These are phyloP conservation scores for Phytophthora pisi DNA, from an alignment of 352 stramenopile species.

Conservation along the genomic window DNA sequence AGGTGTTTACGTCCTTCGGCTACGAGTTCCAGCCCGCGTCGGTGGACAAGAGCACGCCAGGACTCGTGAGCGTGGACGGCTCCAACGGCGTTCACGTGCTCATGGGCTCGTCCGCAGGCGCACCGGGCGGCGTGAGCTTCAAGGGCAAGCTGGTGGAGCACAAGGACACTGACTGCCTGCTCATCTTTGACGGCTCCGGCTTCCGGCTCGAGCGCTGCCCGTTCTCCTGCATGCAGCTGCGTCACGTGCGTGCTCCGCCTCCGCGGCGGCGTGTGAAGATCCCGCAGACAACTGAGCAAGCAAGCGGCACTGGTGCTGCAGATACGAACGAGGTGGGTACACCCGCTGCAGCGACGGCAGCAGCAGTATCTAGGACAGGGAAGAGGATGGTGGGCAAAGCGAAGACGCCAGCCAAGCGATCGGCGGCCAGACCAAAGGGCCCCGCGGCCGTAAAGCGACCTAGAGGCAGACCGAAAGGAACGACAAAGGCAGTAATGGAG, in stretches of 20 bases:
- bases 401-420: slow-evolving; percentile 19
- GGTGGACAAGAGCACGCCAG: slow-evolving; percentile 65
- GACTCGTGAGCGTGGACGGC: slow-evolving; percentile 69
- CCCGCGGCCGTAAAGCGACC: slow-evolving; percentile 13
- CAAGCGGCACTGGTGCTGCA: background rate
- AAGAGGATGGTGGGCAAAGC: slow-evolving; percentile 19
- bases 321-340: slow-evolving; percentile 3
- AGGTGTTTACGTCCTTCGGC: slow-evolving; percentile 65
- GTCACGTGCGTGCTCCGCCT: slow-evolving; percentile 61
- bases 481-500: slow-evolving; percentile 27
- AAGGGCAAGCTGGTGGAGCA: slow-evolving; percentile 79
- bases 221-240: slow-evolving; percentile 75
- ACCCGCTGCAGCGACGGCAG: background rate
- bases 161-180: slow-evolving; percentile 83
- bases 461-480: slow-evolving; percentile 30
- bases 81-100: slow-evolving; percentile 69
- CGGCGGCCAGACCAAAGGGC: slow-evolving; percentile 9
- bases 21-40: slow-evolving; percentile 89
- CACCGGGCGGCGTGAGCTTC: slow-evolving; percentile 69
- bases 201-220: slow-evolving; percentile 78
- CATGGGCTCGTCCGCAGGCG: slow-evolving; percentile 58
- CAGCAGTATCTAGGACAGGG: background rate
- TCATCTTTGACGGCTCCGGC: slow-evolving; percentile 74
- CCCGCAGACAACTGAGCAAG: slow-evolving; percentile 6
- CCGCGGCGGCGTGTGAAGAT: slow-evolving; percentile 25